Evolutionary conservation across 2,329 filamentous ascomycete genomes (phyloP).

Genomic region (Sporothrix sp.): DNA sequence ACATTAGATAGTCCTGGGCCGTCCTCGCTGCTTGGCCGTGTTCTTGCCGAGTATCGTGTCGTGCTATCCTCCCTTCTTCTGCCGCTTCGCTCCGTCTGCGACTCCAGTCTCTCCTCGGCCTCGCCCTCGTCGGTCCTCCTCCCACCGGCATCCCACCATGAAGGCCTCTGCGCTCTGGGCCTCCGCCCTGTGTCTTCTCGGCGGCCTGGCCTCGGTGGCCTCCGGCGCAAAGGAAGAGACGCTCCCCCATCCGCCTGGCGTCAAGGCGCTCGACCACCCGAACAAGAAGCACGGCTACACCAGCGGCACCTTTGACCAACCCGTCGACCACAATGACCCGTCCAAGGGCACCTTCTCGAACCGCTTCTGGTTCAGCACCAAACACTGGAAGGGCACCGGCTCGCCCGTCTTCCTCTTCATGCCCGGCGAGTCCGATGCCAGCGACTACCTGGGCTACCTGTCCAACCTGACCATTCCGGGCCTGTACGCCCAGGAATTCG

Average conservation of each 20-base stretch:
- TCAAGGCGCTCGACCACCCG: slow-evolving; percentile 2
- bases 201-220: background rate
- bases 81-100: background rate
- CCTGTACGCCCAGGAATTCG: slow-evolving; percentile 28
- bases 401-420: slow-evolving; percentile 32
- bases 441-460: slow-evolving; percentile 21
- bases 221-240: background rate
- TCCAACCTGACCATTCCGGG: slow-evolving; percentile 27
- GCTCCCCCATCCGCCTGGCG: slow-evolving; percentile 4
- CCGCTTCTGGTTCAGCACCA: slow-evolving; percentile 31
- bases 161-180: slow-evolving; percentile 7
- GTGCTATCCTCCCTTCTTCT: no score
- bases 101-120: background rate
- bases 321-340: slow-evolving; percentile 31
- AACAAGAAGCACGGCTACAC: background rate
- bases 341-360: slow-evolving; percentile 32
- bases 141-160: background rate
- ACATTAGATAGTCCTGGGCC: no score
- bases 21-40: no score
- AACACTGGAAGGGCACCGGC: slow-evolving; percentile 31
- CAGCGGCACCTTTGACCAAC: slow-evolving; percentile 28
- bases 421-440: slow-evolving; percentile 26
- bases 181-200: slow-evolving; percentile 8
- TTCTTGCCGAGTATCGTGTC: no score
- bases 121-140: background rate